Evolutionary conservation across 495 filamentous ascomycete species (phyloP).

Genomic region (Penicillium silybi): DNA sequence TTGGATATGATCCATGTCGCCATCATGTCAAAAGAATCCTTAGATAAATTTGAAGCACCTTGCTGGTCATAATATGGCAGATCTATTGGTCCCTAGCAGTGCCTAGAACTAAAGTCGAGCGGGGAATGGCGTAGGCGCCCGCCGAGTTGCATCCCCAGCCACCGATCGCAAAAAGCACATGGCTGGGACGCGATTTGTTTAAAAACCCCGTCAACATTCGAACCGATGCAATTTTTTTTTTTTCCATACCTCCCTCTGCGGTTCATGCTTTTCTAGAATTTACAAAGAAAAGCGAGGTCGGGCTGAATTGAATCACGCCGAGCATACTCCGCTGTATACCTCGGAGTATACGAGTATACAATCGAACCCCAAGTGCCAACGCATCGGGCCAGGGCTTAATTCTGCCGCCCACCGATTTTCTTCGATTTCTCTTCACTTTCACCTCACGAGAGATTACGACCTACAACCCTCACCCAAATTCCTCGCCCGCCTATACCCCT

Average conservation of each 20-base stretch:
- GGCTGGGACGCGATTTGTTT: constrained; percentile 21
- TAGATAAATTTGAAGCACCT: not conserved
- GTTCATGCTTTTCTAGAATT: not conserved
- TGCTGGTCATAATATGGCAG: not conserved
- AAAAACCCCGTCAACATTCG: constrained; percentile 14
- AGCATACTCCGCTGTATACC: not conserved
- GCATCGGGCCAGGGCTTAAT: not conserved
- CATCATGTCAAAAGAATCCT: not conserved
- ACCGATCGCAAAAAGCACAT: constrained; percentile 19
- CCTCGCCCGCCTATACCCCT: not conserved
- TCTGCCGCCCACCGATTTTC: not conserved
- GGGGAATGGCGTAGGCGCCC: not conserved
- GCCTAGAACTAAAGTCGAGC: not conserved
- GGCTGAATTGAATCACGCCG: not conserved
- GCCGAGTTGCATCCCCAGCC: constrained; percentile 16
- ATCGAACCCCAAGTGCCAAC: not conserved
- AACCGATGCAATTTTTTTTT: constrained; percentile 6
- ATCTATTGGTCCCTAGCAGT: not conserved
- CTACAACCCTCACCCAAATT: not conserved
- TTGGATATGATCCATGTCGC: not conserved
- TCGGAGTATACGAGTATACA: not conserved
- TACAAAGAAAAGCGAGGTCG: not conserved
- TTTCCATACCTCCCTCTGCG: constrained; percentile 1
- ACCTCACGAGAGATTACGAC: not conserved
- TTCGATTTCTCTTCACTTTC: not conserved